These are phyloP conservation scores for Ammopiptanthus mongolicus DNA, from an alignment of 306 rosid species.

Conservation along the genomic window DNA sequence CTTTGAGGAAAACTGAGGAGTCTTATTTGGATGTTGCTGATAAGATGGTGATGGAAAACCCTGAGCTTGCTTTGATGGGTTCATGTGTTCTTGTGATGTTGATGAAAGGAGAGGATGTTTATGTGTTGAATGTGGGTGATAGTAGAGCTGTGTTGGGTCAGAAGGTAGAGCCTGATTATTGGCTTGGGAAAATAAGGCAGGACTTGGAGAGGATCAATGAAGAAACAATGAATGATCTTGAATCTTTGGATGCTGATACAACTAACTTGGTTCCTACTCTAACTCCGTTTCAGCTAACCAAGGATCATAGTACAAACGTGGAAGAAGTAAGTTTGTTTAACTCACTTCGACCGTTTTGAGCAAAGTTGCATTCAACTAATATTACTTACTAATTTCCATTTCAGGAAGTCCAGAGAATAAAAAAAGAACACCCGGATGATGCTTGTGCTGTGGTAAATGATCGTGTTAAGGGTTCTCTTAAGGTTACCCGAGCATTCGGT, in stretches of 20 bases:
- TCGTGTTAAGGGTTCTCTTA: slow-evolving; percentile 93
- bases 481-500: slow-evolving; percentile 95
- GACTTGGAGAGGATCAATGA: slow-evolving; percentile 93
- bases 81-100: slow-evolving; percentile 97
- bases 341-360: not conserved
- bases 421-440: slow-evolving; percentile 80
- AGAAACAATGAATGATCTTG: slow-evolving; percentile 88
- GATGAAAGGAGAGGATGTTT: slow-evolving; percentile 95
- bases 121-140: slow-evolving; percentile 92
- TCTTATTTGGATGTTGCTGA: slow-evolving; percentile 78
- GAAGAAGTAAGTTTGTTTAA: slow-evolving; percentile 47
- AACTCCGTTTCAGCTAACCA: slow-evolving; percentile 70
- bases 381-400: slow-evolving; percentile 10
- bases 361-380: not conserved
- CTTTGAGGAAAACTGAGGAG: slow-evolving; percentile 85
- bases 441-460: slow-evolving; percentile 71
- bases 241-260: slow-evolving; percentile 57
- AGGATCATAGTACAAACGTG: slow-evolving; percentile 81
- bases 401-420: slow-evolving; percentile 86
- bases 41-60: slow-evolving; percentile 76
- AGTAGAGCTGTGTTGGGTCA: slow-evolving; percentile 89
- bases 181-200: slow-evolving; percentile 82
- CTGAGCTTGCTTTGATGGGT: slow-evolving; percentile 95
- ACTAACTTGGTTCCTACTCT: slow-evolving; percentile 46
- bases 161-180: slow-evolving; percentile 88